Conservation (phyloP, 192 early-diverging fungal species). For the Backusella morwellensis region DNA sequence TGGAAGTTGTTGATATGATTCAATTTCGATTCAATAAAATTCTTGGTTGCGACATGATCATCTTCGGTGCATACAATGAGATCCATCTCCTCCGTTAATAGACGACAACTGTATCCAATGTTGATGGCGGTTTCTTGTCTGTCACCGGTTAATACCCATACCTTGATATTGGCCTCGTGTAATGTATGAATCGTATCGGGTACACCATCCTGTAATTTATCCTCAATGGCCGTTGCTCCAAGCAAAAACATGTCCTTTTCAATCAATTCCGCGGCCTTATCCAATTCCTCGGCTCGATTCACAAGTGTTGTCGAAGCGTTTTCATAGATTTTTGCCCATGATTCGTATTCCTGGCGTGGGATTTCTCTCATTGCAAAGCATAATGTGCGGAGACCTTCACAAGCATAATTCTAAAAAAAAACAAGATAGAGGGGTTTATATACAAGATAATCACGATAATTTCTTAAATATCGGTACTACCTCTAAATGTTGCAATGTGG, state of each 20-base stretch:
- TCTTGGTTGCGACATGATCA: slow-evolving; percentile 80
- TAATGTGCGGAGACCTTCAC: slow-evolving; percentile 88
- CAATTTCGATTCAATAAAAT: slow-evolving; percentile 79
- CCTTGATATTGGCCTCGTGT: slow-evolving; percentile 85
- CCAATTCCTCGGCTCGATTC: slow-evolving; percentile 78
- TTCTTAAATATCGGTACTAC: background rate
- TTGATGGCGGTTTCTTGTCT: slow-evolving; percentile 97
- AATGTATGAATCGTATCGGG: slow-evolving; percentile 93
- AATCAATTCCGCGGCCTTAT: slow-evolving; percentile 86
- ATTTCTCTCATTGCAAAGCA: slow-evolving; percentile 89
- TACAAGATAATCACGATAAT: background rate
- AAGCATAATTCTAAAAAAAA: slow-evolving; percentile 61
- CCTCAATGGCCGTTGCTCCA: slow-evolving; percentile 96
- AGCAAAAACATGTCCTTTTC: slow-evolving; percentile 85
- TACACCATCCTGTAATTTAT: slow-evolving; percentile 93
- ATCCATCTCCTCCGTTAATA: slow-evolving; percentile 91
- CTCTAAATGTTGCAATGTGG: slow-evolving; percentile 76
- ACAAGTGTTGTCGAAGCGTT: slow-evolving; percentile 82
- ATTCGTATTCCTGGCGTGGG: slow-evolving; percentile 74
- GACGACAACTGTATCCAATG: slow-evolving; percentile 90
- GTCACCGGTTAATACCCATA: slow-evolving; percentile 96
- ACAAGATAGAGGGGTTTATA: no score
- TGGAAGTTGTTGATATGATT: slow-evolving; percentile 48
- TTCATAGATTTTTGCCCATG: slow-evolving; percentile 75
- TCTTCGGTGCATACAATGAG: slow-evolving; percentile 86